Base-by-base conservation (phyloP, 2,329 filamentous ascomycete species). In the Didymella keratinophila region DNA sequence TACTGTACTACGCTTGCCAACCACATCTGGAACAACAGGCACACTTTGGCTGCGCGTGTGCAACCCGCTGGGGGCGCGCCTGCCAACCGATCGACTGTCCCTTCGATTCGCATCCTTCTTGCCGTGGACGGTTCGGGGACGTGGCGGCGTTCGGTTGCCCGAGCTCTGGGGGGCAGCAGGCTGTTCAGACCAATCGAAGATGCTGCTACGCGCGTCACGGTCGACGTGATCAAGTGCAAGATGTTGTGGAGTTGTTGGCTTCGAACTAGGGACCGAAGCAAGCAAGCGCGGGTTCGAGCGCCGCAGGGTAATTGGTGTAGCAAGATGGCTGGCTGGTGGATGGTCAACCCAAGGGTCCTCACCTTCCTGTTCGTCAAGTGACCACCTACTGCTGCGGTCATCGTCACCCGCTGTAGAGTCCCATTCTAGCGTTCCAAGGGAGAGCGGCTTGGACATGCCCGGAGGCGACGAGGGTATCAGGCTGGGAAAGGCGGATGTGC, bases 11-110 rank as follows among this genome's bases (percentile, higher is more conserved):
- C 89, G 61, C 77, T 81, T 76, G 67, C 73, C 81, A 65, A 73
- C 78, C 62, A 70, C 78, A 68, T 92, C 90, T 32, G 88, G 88
- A 3, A 81, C 80, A 14, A 91, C 84, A 4, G 91, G 91, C 1
- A 94, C 90, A 73, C 91, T 94, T 73, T 93, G 90, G 72, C 91
- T 94, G 62, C 91, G 86, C 44, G 92, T 84, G 73, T 94, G 91
- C 53, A 87, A 83, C 14, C 86, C 86, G 57, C 83, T 86, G n/a
- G 89, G 88, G 2, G 84, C 85, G 70, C 89, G 89, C 28, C 91
- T 88, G 60, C 84, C 87, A 21, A 86, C 80, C 45, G 86, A 80
- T 50, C 90, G 87, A 61, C 90, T 90, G 46, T 89, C 89, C 76
- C 91, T 84, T 65, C 84, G 79, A 72, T 92, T 89, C 60, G 86